Evolutionary conservation across 176 grass and related monocot genomes (phyloP).

Genomic region (Cenchrus americanus): DNA sequence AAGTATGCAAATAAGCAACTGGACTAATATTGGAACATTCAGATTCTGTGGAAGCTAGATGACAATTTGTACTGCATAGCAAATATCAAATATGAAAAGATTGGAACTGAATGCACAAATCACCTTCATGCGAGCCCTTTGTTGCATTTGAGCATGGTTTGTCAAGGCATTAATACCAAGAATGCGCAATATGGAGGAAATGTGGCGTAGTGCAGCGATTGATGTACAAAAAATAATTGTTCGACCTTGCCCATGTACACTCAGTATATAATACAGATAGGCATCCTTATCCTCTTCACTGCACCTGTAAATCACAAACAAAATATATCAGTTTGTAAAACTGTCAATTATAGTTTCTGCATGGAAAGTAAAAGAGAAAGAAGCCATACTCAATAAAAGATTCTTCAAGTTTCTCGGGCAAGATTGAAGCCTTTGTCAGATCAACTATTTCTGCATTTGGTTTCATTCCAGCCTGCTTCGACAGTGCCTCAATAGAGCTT

Average conservation of each 20-base stretch:
- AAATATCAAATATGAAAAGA: conserved; percentile 9
- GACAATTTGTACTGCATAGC: not conserved
- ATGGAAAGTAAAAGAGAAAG: conserved; percentile 34
- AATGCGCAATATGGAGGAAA: conserved; percentile 70
- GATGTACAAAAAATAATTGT: conserved; percentile 95
- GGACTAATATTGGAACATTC: not conserved
- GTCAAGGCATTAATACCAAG: conserved; percentile 75
- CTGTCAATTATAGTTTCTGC: conserved; percentile 4
- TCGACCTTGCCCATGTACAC: conserved; percentile 88
- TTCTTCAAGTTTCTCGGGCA: conserved; percentile 92
- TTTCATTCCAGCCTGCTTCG: conserved; percentile 85
- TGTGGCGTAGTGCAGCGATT: conserved; percentile 83
- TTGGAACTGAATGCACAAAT: conserved; percentile 17
- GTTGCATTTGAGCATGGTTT: conserved; percentile 99
- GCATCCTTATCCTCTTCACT: conserved; percentile 91
- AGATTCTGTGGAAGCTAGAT: conserved; percentile 18
- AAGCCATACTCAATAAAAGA: conserved; percentile 86
- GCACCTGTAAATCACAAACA: conserved; percentile 62
- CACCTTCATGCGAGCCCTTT: conserved; percentile 97
- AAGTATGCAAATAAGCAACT: not conserved
- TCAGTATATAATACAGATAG: conserved; percentile 92
- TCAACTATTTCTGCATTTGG: conserved; percentile 84
- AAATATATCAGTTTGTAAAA: conserved; percentile 12
- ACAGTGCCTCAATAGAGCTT: conserved; percentile 79
- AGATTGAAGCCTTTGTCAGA: conserved; percentile 77